Conservation (phyloP, 495 filamentous ascomycete species). For the Hypoxylon lienhwacheense region DNA sequence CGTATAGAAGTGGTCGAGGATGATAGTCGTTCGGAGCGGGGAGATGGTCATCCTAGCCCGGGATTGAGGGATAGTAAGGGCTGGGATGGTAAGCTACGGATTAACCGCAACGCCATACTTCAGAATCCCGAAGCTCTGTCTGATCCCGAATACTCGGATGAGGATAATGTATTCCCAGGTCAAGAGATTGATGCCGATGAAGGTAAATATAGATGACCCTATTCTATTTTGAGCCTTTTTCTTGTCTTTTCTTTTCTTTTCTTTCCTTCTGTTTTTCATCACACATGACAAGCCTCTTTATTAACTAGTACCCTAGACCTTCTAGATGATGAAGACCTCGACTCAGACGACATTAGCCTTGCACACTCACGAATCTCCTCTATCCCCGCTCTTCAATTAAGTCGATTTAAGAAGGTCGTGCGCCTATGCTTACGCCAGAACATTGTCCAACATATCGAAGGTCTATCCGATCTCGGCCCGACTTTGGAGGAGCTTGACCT, state of each 20-base stretch:
- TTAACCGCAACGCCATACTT: slow-evolving; percentile 63
- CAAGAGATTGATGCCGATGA: slow-evolving; percentile 82
- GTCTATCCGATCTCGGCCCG: slow-evolving; percentile 62
- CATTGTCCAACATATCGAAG: slow-evolving; percentile 74
- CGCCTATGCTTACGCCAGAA: slow-evolving; percentile 95
- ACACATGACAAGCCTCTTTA: slow-evolving; percentile 9
- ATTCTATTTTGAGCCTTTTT: too few species aligned
- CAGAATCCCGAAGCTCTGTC: slow-evolving; percentile 76
- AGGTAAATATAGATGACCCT: slow-evolving; percentile 62
- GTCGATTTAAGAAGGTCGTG: slow-evolving; percentile 76
- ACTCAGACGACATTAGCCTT: slow-evolving; percentile 81
- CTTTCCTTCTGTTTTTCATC: too few species aligned
- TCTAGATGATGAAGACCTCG: slow-evolving; percentile 54
- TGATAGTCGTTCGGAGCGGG: slow-evolving; percentile 41
- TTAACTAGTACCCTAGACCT: slow-evolving; percentile 48
- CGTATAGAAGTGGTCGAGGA: slow-evolving; percentile 51
- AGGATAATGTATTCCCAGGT: slow-evolving; percentile 71
- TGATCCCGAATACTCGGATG: slow-evolving; percentile 82
- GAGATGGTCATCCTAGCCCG: slow-evolving; percentile 48
- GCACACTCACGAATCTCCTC: slow-evolving; percentile 82
- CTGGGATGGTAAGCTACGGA: slow-evolving; percentile 89
- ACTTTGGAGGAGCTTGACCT: slow-evolving; percentile 85
- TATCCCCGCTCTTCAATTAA: slow-evolving; percentile 74
- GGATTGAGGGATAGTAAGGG: slow-evolving; percentile 67
- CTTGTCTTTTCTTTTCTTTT: too few species aligned